These are phyloP conservation scores for Cynanchum wilfordii DNA, from an alignment of 257 asterid species.

Conservation along the genomic window DNA sequence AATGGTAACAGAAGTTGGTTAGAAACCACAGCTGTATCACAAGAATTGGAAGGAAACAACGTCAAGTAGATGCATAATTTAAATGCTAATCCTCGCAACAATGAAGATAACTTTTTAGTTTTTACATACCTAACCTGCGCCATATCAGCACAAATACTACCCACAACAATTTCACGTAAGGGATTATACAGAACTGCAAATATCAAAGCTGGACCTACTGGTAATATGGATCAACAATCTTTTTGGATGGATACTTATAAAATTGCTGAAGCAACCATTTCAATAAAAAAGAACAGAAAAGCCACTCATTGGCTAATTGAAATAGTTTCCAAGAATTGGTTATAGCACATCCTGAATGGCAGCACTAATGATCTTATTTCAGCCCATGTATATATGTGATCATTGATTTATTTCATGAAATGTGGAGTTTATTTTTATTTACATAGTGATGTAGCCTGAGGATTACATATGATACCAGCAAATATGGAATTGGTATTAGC, in stretches of 20 bases:
- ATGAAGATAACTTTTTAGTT: neutral
- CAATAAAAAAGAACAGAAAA: neutral
- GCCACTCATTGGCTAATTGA: neutral
- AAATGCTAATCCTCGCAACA: neutral
- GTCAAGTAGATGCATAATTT: neutral
- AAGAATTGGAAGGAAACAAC: neutral
- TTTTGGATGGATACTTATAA: neutral
- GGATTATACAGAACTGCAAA: neutral
- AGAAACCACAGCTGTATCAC: neutral
- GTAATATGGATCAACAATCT: neutral
- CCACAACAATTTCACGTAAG: neutral
- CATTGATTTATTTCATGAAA: neutral
- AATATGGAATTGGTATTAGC: neutral
- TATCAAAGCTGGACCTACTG: neutral
- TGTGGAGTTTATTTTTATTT: neutral
- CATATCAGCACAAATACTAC: neutral
- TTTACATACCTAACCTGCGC: neutral
- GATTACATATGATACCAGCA: neutral
- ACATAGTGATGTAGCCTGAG: neutral
- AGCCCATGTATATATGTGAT: neutral
- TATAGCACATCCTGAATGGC: neutral
- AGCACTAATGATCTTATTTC: neutral
- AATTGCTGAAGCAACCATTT: neutral
- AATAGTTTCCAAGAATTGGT: neutral
- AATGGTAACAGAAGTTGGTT: neutral